Evolutionary conservation across 1,284 basidiomycete species (phyloP), one percentile per base, ranked within the genome.

Genomic region (Chondrostereum purpureum): DNA sequence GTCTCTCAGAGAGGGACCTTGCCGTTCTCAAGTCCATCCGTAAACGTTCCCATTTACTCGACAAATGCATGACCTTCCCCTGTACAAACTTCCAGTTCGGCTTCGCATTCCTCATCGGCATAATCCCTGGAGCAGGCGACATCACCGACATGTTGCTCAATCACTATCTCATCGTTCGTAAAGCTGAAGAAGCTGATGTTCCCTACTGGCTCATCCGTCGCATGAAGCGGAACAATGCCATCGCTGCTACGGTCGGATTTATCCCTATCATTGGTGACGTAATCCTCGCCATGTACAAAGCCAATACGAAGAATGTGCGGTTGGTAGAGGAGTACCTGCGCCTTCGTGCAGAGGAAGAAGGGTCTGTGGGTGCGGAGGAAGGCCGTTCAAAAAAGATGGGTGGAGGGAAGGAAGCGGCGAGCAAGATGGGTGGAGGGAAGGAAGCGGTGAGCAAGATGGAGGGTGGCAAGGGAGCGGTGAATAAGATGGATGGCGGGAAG

Each of bases 271-370:
- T 79, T 0, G 93, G 92, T 2, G 91, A 94, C 61, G 60, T 96
- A 41, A 60, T 83, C 3, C 62, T 92, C 58, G 91, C 70, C 41
- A 67, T 66, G 3, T 95, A 73, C 75, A 93, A 92, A 61, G 80
- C 91, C n/a, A 97, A 96, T 65, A 88, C 81, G 36, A 74, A 92
- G 51, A 96, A 96, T 58, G 92, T 88, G 2, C 73, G 73, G 2
- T 63, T 89, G 17, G 66, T 90, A 27, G 83, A 87, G 54, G 84
- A 88, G 63, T 85, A 74, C 59, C 60, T 89, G 44, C 72, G 82
- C 27, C 67, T 84, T 22, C 72, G 86, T 31, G 85, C 82, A 0
- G 77, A 80, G 45, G 76, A 83, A n/a, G n/a, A n/a, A n/a, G n/a
- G n/a, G n/a, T n/a, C n/a, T n/a, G n/a, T n/a, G n/a, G n/a, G n/a